Base-by-base conservation (phyloP, 2,329 filamentous ascomycete species). In the Trichoderma gracile region DNA sequence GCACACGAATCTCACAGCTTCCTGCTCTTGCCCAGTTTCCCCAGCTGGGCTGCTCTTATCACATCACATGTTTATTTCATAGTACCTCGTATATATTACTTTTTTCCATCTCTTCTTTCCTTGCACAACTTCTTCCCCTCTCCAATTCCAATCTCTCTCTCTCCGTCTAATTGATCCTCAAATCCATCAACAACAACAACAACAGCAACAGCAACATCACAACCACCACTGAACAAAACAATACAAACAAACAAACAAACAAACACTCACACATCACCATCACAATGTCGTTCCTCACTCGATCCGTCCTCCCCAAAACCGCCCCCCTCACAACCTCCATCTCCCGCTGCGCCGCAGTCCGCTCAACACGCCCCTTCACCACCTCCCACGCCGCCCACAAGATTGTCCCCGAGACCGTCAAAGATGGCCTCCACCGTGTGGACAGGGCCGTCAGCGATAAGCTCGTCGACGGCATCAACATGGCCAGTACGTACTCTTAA, bases 401-500 rank as follows among this genome's bases (percentile, higher is more conserved):
- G 77, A 77, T 79, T 10, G 77, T 81, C 3, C 77, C 82, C 58
- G 84, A 88, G 64, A 69, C 79, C 0, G 82, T 84, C 69, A 89
- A 88, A 75, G 85, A 89, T 67, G 80, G 81, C 3, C 74, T 85
- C 64, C 86, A 88, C 76, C 77, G 76, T 6, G 84, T 87, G 6
- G 85, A 89, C 76, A 80, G 84, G 33, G 80, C 78, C 56, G 84
- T 89, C 47, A 82, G 83, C 65, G 82, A 86, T 72, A 88, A 86
- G 72, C 72, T 89, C 19, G 83, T 88, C 30, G 83, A 85, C 45
- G 85, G 84, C 17, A 86, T 89, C 72, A 80, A 89, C 69, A 77
- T 79, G 53, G 82, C 82, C 55, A 74, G 87, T 88, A 78, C 65
- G 82, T 79, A 33, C 25, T 27, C 1, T 5, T 27, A n/a, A n/a